phyloP scores from a whole-genome alignment of 306 rosid genomes.

The Hylodesmum podocarpum region DNA sequence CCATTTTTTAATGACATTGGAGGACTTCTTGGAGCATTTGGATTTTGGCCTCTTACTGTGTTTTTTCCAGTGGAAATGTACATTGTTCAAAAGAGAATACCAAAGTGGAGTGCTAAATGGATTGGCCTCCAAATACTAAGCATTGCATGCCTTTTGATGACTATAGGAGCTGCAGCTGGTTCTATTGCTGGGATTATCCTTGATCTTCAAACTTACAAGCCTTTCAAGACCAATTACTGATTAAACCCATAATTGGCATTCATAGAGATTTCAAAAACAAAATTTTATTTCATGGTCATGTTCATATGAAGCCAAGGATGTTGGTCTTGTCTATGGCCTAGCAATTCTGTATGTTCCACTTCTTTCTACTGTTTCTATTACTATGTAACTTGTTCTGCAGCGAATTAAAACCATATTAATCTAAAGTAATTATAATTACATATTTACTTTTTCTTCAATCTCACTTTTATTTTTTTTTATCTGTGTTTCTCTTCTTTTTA shows the following conservation, averaged over 20 bases:
- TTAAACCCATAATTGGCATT: conserved; percentile 5
- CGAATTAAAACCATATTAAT: background rate
- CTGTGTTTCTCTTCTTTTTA: background rate
- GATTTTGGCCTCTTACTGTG: conserved; percentile 79
- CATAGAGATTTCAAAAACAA: background rate
- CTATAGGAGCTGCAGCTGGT: conserved; percentile 67
- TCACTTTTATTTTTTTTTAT: background rate
- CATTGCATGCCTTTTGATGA: conserved; percentile 53
- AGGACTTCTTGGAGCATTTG: conserved; percentile 79
- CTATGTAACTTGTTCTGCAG: background rate
- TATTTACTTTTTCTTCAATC: background rate
- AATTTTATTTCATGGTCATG: background rate
- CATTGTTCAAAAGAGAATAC: conserved; percentile 58
- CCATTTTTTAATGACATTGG: conserved; percentile 76
- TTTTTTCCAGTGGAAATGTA: conserved; percentile 87
- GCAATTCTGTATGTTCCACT: background rate
- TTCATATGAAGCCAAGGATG: background rate
- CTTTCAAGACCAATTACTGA: conserved; percentile 50
- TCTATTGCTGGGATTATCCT: conserved; percentile 57
- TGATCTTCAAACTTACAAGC: conserved; percentile 57
- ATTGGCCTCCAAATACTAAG: conserved; percentile 65
- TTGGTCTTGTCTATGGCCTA: background rate
- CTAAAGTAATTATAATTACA: background rate
- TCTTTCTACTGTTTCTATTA: background rate
- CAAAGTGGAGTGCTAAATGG: conserved; percentile 73